These are phyloP conservation scores for Paraconiothyrium brasiliense DNA, from an alignment of 2,329 filamentous ascomycete genomes.

Conservation along the genomic window DNA sequence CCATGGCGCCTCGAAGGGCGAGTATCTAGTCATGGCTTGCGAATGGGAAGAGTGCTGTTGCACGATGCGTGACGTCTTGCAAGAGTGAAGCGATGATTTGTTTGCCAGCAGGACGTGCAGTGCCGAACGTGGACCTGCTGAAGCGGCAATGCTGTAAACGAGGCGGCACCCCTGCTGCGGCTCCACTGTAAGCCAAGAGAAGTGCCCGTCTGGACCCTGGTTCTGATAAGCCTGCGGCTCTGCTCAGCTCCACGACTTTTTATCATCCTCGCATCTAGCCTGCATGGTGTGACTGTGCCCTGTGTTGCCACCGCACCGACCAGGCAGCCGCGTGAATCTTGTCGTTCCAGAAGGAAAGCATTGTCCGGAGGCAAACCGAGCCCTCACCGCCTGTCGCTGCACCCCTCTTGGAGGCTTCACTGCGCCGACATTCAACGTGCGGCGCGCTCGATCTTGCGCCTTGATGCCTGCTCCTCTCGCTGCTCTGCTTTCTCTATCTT, in stretches of 20 bases:
- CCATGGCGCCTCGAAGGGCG: constrained; percentile 61
- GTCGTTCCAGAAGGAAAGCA: neutral
- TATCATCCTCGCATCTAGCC: neutral
- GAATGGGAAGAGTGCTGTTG: neutral
- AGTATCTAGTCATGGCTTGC: constrained; percentile 49
- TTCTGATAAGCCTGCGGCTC: neutral
- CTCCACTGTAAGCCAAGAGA: neutral
- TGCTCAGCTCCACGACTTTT: neutral
- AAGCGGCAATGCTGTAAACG: too few species aligned
- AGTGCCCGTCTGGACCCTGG: neutral
- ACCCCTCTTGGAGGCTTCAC: neutral
- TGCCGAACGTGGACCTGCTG: too few species aligned
- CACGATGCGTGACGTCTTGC: too few species aligned
- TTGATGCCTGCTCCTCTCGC: neutral
- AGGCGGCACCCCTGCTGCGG: too few species aligned
- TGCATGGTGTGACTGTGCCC: neutral
- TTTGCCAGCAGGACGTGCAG: neutral
- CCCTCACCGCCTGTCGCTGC: neutral
- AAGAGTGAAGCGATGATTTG: too few species aligned
- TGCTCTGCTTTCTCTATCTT: neutral
- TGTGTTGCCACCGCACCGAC: neutral
- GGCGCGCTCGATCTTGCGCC: neutral
- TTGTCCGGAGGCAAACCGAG: neutral
- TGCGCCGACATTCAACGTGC: neutral
- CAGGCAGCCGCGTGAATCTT: neutral